Evolutionary conservation across 2,329 filamentous ascomycete genomes (phyloP), one percentile per base, ranked within the genome.

Genomic region (Ophiognomonia clavigignenti-juglandacearum): DNA sequence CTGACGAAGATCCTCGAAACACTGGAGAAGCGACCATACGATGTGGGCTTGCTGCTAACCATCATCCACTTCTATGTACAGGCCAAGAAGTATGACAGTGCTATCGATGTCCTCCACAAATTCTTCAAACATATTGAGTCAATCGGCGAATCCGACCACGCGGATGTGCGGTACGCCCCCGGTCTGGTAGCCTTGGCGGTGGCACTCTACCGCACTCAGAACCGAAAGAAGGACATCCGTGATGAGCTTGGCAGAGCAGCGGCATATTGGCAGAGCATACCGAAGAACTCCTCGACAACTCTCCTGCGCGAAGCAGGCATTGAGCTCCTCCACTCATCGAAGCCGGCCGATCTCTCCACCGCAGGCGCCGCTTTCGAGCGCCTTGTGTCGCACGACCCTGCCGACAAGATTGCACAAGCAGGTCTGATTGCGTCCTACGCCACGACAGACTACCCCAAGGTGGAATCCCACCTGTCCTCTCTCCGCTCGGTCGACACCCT

Each of bases 361-460:
- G 91, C 93, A 0, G 82, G 82, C 3, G 78, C 86, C n/a, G 84
- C 93, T 7, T 97, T 97, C 65, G 75, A 80, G 43, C 77, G 77
- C 39, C 75, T 97, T 11, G 78, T 85, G 53, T 67, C 78, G 3
- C 74, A 82, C 49, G 76, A 89, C 35, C 71, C 77, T n/a, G 71
- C 71, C 32, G 88, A 95, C 57, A 77, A 75, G 26, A 75, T 85
- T 45, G 83, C 87, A 2, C 78, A 82, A 14, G 90, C 90, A 8
- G 93, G 93, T 1, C 80, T 93, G n/a, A 80, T 97, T 7, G 93
- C 93, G 3, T 85, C 90, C 9, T 81, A 87, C 56, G 85, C 87
- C 23, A 79, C 79, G 2, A 72, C 70, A 1, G 74, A 85, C 51
- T 74, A 78, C 2, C 62, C 73, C 8, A 77, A 77, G 52, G 71